These are phyloP conservation scores for Xenoacremonium recifei DNA, from an alignment of 2,329 filamentous ascomycete species.

Conservation along the genomic window DNA sequence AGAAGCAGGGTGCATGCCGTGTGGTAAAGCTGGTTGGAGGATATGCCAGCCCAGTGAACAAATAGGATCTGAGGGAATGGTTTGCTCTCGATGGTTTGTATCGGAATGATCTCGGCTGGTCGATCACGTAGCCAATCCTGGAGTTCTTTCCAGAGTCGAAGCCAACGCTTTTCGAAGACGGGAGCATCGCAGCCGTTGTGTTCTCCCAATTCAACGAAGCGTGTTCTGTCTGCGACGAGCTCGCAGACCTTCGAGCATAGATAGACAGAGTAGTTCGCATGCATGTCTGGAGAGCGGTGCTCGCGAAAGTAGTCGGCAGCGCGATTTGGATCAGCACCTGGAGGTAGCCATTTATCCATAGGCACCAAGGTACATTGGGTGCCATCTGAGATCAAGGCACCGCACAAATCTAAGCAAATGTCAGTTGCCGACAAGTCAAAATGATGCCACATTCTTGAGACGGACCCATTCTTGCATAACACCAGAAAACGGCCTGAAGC, in stretches of 20 bases:
- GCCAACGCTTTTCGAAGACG: constrained; percentile 44
- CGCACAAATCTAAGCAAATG: constrained; percentile 47
- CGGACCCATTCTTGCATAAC: constrained; percentile 55
- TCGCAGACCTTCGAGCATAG: constrained; percentile 52
- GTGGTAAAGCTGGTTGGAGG: constrained; percentile 56
- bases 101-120: constrained; percentile 45
- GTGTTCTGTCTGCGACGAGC: constrained; percentile 48
- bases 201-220: constrained; percentile 46
- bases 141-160: constrained; percentile 47
- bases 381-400: constrained; percentile 53
- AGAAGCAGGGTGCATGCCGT: constrained; percentile 54
- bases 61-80: constrained; percentile 54
- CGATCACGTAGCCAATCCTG: constrained; percentile 47
- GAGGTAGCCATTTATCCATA: constrained; percentile 44
- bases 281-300: constrained; percentile 46
- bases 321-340: constrained; percentile 34
- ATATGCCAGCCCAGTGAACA: constrained; percentile 53
- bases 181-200: constrained; percentile 41
- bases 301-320: constrained; percentile 35
- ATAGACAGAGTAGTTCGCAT: constrained; percentile 60
- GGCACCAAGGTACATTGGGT: constrained; percentile 52
- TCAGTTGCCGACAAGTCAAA: background rate
- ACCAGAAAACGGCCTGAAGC: constrained; percentile 57
- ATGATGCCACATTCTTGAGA: constrained; percentile 1
- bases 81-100: constrained; percentile 39